A percentile compares a stretch with the other conserved stretches of the same genome.
These are phyloP conservation scores for Clonostachys byssicola DNA, from an alignment of 2,329 filamentous ascomycete genomes.

Conservation along the genomic window DNA sequence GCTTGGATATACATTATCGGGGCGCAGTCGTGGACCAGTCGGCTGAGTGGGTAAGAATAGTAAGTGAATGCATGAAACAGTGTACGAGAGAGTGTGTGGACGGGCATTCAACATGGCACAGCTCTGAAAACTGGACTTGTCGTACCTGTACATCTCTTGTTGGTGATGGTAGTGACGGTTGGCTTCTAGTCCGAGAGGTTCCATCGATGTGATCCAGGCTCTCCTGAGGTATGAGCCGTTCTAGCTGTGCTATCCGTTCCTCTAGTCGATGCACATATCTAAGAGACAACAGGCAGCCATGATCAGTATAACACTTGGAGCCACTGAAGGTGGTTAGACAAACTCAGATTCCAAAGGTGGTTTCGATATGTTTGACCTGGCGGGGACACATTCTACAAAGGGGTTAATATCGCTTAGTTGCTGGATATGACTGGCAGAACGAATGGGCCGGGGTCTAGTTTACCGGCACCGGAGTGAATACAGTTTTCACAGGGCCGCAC, in stretches of 20 bases:
- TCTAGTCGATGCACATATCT: slow-evolving; percentile 5
- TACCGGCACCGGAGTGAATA: slow-evolving; percentile 3
- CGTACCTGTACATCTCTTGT: not conserved
- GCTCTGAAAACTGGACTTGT: too few species aligned
- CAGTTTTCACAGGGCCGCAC: slow-evolving; percentile 4
- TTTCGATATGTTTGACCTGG: not conserved
- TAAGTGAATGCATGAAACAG: too few species aligned
- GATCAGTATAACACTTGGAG: too few species aligned
- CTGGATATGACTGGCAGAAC: not conserved
- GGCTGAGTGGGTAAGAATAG: too few species aligned
- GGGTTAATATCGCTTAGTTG: too few species aligned
- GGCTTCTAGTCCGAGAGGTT: not conserved
- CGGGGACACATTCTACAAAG: not conserved
- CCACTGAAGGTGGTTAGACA: not conserved
- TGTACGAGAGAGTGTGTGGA: too few species aligned
- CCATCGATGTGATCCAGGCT: slow-evolving; percentile 2
- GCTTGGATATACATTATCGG: too few species aligned
- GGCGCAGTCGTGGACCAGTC: too few species aligned
- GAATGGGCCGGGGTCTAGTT: not conserved
- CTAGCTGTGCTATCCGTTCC: slow-evolving; percentile 2
- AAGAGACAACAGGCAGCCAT: not conserved
- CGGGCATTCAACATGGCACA: too few species aligned
- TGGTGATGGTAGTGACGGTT: not conserved
- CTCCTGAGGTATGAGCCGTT: slow-evolving; percentile 3
- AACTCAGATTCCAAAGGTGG: not conserved